Base-by-base conservation (phyloP, 441 rosid species). In the Iberis amara region DNA sequence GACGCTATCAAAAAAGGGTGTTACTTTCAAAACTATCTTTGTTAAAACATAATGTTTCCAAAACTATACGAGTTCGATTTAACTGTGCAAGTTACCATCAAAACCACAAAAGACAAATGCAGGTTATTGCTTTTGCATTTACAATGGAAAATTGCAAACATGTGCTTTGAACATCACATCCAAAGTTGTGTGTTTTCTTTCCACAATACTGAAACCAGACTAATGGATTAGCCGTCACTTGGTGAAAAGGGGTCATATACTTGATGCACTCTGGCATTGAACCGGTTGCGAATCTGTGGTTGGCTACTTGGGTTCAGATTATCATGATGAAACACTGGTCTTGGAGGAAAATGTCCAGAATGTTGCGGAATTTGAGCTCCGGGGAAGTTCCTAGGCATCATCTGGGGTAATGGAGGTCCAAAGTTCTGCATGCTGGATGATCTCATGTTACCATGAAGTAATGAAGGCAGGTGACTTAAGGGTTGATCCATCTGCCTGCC, bases 191-290 rank as follows among this genome's bases (percentile, higher is more conserved):
- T 85, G 41, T 49, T 74, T 49, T 61, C 72, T 74, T 49, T 61
- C 72, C 63, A 42, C 12, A 32, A 27, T 23, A 57, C 0, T 9
- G 38, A 23, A 38, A 68, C 68, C 57, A 40, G 37, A 33, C 72
- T 32, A 58, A 49, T 11, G 47, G 77, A 9, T 70, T 79, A 62
- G 76, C 58, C 56, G 54, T 75, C 42, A 12, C 91, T 67, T 7
- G 96, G 98, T 9, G 89, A 86, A 52, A 92, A 92, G 14, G 96
- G 98, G 64, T 92, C 96, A 58, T 86, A 92, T 26, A 78, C 68
- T 69, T 82, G 96, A 32, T 60, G 86, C 21, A 76, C 77, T 11
- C 78, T 65, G 6, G 62, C 48, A 38, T 39, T 55, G 15, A 74
- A 65, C 39, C 57, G 78, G 11, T 69, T 88, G 33, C 56, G 78